These are phyloP conservation scores for Emergomyces orientalis DNA, from an alignment of 2,329 filamentous ascomycete species.

Conservation along the genomic window DNA sequence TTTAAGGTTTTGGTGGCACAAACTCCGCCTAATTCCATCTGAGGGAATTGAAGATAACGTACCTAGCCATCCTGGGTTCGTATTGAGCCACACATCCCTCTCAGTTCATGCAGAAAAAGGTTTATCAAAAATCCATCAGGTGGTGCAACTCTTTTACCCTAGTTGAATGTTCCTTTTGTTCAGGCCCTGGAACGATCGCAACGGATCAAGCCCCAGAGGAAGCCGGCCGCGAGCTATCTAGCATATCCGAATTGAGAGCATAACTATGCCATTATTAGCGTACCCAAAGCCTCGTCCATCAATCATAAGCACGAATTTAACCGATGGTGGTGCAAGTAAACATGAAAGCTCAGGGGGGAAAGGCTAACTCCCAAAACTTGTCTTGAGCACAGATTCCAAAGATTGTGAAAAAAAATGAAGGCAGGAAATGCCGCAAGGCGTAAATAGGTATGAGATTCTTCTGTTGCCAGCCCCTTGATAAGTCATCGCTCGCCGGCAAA, in stretches of 20 bases:
- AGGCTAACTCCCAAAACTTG: neutral
- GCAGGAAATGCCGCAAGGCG: neutral
- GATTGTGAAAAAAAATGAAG: neutral
- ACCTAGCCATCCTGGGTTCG: neutral
- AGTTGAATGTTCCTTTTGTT: neutral
- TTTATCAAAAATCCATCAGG: neutral
- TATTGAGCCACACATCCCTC: neutral
- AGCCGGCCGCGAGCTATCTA: neutral
- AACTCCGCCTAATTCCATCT: neutral
- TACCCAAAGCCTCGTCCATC: neutral
- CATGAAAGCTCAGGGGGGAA: neutral
- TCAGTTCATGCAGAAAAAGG: neutral
- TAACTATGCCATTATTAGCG: neutral
- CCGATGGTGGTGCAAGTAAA: neutral
- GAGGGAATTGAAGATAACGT: neutral
- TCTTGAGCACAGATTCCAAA: neutral
- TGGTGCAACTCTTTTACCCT: too few relatives aligned
- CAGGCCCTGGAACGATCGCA: neutral
- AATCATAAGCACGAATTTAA: neutral
- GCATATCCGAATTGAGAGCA: neutral
- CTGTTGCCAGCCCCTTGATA: neutral
- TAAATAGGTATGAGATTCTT: neutral
- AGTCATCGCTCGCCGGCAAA: neutral
- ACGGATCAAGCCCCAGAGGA: neutral
- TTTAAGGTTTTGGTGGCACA: neutral